Evolutionary conservation across 2,329 filamentous ascomycete species (phyloP), one percentile per base, ranked within the genome.

Genomic region (Myriosclerotinia curreyana): DNA sequence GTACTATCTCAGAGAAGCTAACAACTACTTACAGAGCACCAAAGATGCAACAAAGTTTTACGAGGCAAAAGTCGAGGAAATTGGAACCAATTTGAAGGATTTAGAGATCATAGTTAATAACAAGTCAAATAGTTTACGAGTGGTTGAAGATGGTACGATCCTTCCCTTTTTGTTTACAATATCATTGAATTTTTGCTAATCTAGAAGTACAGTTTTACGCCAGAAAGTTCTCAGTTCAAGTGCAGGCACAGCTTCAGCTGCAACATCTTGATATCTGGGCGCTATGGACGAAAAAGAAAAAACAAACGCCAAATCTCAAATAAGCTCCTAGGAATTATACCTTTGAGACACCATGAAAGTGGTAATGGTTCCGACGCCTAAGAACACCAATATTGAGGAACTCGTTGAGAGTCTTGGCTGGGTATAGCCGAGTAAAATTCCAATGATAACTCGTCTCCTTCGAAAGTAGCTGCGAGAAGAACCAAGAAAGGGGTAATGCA

Each of bases 101-200:
- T 73, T 91, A 69, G 88, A 91, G 76, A 83, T 82, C 69, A 86
- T 90, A 65, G 82, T 91, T 56, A 82, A 86, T 71, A 80, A 81
- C 44, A 99, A 99, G 81, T 91, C 90, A 63, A 86, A 88, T 69
- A 97, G 95, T 75, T 79, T 96, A 67, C 86, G 90, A 64, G 82
- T 95, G 46, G 88, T 98, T 28, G 95, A 99, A 79, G 94, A 98
- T 79, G 91, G 91, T 88, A 79, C 66, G 65, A n/a, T n/a, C n/a
- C n/a, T n/a, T n/a, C n/a, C n/a, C n/a, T n/a, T n/a, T 59, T 56
- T 51, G 44, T 9, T 36, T 58, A 54, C 53, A 40, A 54, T 38
- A 48, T 28, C 40, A 60, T 36, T 50, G 36, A 59, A 53, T 42
- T 40, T 50, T 50, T 66, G 51, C 65, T 70, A 62, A 69, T 46